These are phyloP conservation scores for Phialophora verrucosa DNA, from an alignment of 2,329 filamentous ascomycete genomes.

Conservation along the genomic window DNA sequence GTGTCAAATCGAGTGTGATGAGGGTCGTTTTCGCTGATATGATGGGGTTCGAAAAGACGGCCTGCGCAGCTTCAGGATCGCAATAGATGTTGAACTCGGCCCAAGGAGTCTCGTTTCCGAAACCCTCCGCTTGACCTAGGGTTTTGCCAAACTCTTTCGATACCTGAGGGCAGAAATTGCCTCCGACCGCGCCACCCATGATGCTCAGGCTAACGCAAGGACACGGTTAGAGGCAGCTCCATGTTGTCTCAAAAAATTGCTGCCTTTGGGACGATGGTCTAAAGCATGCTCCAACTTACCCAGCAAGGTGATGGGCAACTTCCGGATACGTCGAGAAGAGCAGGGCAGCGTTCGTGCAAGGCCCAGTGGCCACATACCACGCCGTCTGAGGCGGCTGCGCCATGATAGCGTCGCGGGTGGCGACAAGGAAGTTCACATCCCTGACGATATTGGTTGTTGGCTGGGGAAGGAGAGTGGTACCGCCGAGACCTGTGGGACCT, in stretches of 20 bases:
- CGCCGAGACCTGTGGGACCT: constrained; percentile 82
- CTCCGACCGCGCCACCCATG: constrained; percentile 89
- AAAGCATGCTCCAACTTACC: constrained; percentile 44
- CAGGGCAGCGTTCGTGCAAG: constrained; percentile 81
- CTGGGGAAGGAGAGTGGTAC: constrained; percentile 77
- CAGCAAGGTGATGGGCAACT: constrained; percentile 73
- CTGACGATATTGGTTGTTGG: constrained; percentile 65
- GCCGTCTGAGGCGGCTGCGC: constrained; percentile 65
- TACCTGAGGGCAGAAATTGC: constrained; percentile 73
- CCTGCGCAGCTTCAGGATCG: constrained; percentile 83
- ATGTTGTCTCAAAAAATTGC: background rate
- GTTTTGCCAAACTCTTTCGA: constrained; percentile 66
- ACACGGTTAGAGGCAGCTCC: constrained; percentile 1
- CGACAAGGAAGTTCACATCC: constrained; percentile 68
- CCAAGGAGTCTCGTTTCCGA: constrained; percentile 66
- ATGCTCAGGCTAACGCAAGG: constrained; percentile 64
- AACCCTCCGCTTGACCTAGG: constrained; percentile 41
- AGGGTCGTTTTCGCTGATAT: constrained; percentile 78
- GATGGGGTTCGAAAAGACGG: constrained; percentile 71
- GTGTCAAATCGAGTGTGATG: constrained; percentile 83
- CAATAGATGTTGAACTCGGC: constrained; percentile 89
- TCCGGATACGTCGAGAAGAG: constrained; percentile 77
- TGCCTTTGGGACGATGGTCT: background rate
- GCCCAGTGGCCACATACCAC: constrained; percentile 85
- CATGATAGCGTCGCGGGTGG: constrained; percentile 58